Base-by-base conservation (phyloP, 192 early-diverging fungal species). In the Coemansia sp. region DNA sequence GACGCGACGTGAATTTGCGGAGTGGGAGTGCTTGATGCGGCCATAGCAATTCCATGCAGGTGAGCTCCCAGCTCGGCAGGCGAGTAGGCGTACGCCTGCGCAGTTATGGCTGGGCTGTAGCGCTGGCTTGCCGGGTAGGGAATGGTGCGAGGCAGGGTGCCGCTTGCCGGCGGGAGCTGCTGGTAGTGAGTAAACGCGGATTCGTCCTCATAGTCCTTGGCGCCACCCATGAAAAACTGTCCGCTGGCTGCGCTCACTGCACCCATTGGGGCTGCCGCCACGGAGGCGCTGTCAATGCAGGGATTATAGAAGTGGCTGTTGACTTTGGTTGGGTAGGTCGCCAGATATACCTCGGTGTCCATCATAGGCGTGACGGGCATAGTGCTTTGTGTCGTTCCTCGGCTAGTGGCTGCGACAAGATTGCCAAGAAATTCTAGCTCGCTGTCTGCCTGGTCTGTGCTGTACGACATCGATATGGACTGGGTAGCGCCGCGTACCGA, bases 331-430 rank as follows among this genome's bases (percentile, higher is more conserved):
- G 74, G 37, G 22, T 49, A 24, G 15, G 64, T 39, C 19, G 56
- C 47, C n/a, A 64, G 32, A 43, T 63, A 59, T 8, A 62, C 40
- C 11, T 76, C 74, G 29, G 46, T 9, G 19, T 60, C 59, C 68
- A 76, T 67, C 20, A 60, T 63, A 5, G 74, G 74, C 32, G 68
- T 76, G 12, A 67, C 57, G 14, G 74, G 64, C 60, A 62, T 67
- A 25, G 42, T 59, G 41, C 22, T 59, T 35, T 67, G 65, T 5
- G 65, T 40, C 20, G 56, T 58, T 9, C 37, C 56, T 58, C 20
- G 35, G 29, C 56, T 58, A 14, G 56, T 22, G 32, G 35, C 20
- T 6, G 32, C 56, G 17, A 58, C 6, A 4, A 58, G 20, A 19
- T 15, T 57, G 35, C 40, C 51, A 57, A 65, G 17, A 27, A 65